These are phyloP conservation scores for Balamuthia mandrillaris DNA, from an alignment of 208 protist species.

Conservation along the genomic window DNA sequence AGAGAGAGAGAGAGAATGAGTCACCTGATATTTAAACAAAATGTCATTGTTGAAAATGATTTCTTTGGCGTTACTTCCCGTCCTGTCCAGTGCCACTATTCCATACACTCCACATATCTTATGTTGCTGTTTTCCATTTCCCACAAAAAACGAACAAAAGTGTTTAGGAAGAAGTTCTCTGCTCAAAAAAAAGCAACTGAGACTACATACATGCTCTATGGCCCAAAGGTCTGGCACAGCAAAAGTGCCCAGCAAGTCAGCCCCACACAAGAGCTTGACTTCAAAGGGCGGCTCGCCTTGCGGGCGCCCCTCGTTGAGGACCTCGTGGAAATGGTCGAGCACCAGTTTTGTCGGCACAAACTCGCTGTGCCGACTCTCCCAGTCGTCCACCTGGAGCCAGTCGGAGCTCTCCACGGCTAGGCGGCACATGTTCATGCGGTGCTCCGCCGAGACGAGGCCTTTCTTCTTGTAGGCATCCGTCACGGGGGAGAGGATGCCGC, in stretches of 20 bases:
- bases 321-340: neutral
- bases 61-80: constrained; percentile 8
- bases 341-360: neutral
- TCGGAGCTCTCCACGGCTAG: neutral
- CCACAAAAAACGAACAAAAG: too few species aligned
- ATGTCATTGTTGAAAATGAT: constrained; percentile 11
- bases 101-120: constrained; percentile 36
- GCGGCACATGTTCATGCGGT: neutral
- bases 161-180: neutral
- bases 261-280: constrained; percentile 43
- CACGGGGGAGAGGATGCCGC: constrained; percentile 24
- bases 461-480: constrained; percentile 44
- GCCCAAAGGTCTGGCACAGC: constrained; percentile 52
- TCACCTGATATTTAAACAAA: neutral
- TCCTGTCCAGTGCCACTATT: constrained; percentile 28
- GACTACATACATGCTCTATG: constrained; percentile 40
- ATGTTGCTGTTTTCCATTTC: constrained; percentile 45
- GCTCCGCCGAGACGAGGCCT: neutral
- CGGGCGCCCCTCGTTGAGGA: neutral
- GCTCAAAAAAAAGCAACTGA: neutral
- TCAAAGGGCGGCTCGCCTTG: neutral
- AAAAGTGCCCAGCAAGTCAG: constrained; percentile 53
- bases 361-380: neutral
- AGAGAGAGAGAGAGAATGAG: neutral
- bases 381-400: constrained; percentile 36